A percentile compares a stretch with the other conserved stretches of the same genome.
Evolutionary conservation across 108 stramenopile species (phyloP).

Genomic region (Chaetoceros muelleri): DNA sequence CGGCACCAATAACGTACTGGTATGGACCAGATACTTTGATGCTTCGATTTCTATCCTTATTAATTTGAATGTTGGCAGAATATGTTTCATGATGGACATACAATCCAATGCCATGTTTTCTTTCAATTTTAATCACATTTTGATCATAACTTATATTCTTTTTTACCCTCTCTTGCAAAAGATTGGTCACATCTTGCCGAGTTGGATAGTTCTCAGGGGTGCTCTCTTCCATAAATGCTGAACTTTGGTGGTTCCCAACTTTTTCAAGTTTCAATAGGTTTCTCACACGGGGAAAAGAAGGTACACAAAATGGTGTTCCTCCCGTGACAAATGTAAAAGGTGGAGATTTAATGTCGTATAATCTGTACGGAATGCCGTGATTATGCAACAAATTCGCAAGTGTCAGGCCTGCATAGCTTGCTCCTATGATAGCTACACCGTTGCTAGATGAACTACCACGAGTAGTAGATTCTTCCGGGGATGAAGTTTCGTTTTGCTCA

Average conservation of each 20-base stretch:
- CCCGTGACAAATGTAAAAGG: slow-evolving; percentile 16
- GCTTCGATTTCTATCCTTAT: background rate
- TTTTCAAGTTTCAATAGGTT: no score
- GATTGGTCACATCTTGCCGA: slow-evolving; percentile 12
- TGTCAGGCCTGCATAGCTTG: slow-evolving; percentile 19
- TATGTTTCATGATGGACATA: slow-evolving; percentile 4
- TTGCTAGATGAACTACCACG: no score
- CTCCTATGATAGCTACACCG: slow-evolving; percentile 25
- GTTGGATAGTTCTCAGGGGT: no score
- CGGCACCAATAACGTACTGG: slow-evolving; percentile 16
- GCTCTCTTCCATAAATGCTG: no score
- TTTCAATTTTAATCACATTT: slow-evolving; percentile 6
- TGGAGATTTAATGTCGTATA: slow-evolving; percentile 13
- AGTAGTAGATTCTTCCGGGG: no score
- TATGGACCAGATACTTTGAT: slow-evolving; percentile 14
- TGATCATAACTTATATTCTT: slow-evolving; percentile 1
- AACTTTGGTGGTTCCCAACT: no score
- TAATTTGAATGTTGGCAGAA: background rate
- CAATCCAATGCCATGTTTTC: background rate
- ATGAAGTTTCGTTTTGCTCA: no score
- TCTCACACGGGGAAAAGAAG: no score
- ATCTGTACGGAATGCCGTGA: slow-evolving; percentile 8
- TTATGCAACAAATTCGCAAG: slow-evolving; percentile 13
- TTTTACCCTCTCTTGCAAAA: slow-evolving; percentile 2
- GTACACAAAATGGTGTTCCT: slow-evolving; percentile 13